phyloP scores from a whole-genome alignment of 495 filamentous ascomycete species.

The Xylaria palmicola region DNA sequence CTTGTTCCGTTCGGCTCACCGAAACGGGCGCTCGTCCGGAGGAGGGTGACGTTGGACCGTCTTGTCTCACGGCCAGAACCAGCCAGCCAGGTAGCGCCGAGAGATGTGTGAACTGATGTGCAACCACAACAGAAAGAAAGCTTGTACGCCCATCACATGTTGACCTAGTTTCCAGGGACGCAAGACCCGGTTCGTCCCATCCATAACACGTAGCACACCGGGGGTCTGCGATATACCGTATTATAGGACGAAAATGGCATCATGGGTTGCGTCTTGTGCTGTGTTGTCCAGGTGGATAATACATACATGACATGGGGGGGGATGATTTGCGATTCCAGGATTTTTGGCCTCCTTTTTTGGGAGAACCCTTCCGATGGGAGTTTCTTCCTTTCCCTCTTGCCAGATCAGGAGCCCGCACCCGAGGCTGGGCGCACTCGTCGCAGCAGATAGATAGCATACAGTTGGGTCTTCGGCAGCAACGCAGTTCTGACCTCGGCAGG shows the following conservation, averaged over 20 bases:
- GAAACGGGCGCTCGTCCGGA: slow-evolving; percentile 2
- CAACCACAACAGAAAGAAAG: too few species aligned
- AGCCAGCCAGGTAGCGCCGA: too few species aligned
- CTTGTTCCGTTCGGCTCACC: neutral
- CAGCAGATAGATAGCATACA: neutral
- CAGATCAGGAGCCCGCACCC: neutral
- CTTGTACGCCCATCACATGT: too few species aligned
- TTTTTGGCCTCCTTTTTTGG: neutral
- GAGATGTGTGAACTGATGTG: neutral
- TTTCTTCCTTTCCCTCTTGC: neutral
- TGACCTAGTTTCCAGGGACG: too few species aligned
- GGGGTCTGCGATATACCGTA: too few species aligned
- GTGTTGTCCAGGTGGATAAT: too few species aligned
- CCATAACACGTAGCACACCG: too few species aligned
- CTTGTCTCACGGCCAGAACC: neutral
- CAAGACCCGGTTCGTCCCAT: too few species aligned
- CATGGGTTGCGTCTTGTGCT: too few species aligned
- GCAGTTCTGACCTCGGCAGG: neutral
- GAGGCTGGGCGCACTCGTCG: neutral
- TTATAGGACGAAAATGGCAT: too few species aligned
- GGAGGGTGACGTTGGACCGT: neutral
- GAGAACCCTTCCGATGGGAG: neutral
- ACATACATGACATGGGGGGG: too few species aligned
- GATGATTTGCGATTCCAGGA: neutral
- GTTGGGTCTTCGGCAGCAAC: neutral